phyloP scores from a whole-genome alignment of 257 asterid genomes.

The Solanum piurae region DNA sequence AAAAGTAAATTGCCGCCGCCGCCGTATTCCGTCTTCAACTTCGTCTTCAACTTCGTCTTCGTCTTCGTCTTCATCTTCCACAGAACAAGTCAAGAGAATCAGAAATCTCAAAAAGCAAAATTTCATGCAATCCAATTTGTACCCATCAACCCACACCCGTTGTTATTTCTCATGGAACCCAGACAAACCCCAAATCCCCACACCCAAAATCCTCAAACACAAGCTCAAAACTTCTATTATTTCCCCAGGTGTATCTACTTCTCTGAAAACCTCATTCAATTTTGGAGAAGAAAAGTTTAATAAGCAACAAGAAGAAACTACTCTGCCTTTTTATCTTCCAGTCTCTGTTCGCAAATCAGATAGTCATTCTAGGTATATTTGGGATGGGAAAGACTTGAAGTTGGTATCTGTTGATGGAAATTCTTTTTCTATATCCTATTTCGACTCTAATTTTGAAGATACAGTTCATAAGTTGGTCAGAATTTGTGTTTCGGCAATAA shows the following conservation, averaged over 20 bases:
- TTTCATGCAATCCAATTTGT: not conserved
- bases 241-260: slow-evolving; percentile 15
- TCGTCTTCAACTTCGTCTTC: not conserved
- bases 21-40: too few species aligned
- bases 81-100: not conserved
- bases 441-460: slow-evolving; percentile 32
- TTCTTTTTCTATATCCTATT: slow-evolving; percentile 28
- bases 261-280: slow-evolving; percentile 21
- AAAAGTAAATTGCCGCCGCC: not conserved
- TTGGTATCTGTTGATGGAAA: slow-evolving; percentile 47
- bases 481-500: slow-evolving; percentile 30
- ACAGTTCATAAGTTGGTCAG: slow-evolving; percentile 34
- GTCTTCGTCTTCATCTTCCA: not conserved
- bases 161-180: slow-evolving; percentile 13
- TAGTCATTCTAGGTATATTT: slow-evolving; percentile 43
- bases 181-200: slow-evolving; percentile 5
- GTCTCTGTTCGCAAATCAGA: slow-evolving; percentile 42
- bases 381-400: slow-evolving; percentile 64
- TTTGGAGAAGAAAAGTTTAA: slow-evolving; percentile 17
- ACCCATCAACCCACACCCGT: not conserved
- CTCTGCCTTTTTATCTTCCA: slow-evolving; percentile 27
- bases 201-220: slow-evolving; percentile 15
- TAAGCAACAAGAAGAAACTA: slow-evolving; percentile 16
- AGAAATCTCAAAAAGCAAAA: not conserved
- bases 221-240: slow-evolving; percentile 42